Base-by-base conservation (phyloP, 2,329 filamentous ascomycete species). In the Neurospora crassa region DNA sequence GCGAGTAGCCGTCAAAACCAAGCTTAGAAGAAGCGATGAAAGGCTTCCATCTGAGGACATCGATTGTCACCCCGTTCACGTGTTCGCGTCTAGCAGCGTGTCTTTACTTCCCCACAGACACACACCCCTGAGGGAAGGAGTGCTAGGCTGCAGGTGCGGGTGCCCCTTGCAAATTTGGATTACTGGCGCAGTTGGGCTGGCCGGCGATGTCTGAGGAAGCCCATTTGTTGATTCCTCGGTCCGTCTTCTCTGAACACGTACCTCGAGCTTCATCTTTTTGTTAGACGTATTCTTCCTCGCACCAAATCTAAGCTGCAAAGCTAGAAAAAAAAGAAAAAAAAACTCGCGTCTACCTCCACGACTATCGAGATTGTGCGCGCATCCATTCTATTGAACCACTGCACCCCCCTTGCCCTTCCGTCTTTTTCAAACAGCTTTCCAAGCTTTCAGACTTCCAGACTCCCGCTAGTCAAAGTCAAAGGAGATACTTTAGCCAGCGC, bases 31-130 rank as follows among this genome's bases (percentile, higher is more conserved):
- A 53, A 29, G 47, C 3, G 47, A 53, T 63, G 53, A 63, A 37
- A 63, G 16, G 53, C 24, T 63, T 34, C 29, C 29, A 29, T 29
- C 24, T 34, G 47, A 59, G 24, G 47, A 59, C 1, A 34, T 59
- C 47, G 16, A 63, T 34, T 63, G 24, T 18, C 53, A 34, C 34
- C 43, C 63, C 70, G 40, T 74, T 76, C 75, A 76, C 75, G 74
- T 76, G 75, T 74, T 67, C 69, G 72, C 71, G 70, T 74, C 73
- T 70, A 72, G 70, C 71, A 72, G 72, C 74, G 70, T 74, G 74
- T 73, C 75, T 76, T 63, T 71, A 37, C 16, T 41, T 63, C 69
- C 72, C 74, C 74, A 73, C 72, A 74, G 69, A 37, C 40, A 37
- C 34, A 37, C 34, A 76, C 70, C 75, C 75, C 70, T 76, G 75